A percentile compares a stretch with the other conserved stretches of the same genome.
Evolutionary conservation across 2,329 filamentous ascomycete genomes (phyloP).

Genomic region (Hymenoscyphus albidus): DNA sequence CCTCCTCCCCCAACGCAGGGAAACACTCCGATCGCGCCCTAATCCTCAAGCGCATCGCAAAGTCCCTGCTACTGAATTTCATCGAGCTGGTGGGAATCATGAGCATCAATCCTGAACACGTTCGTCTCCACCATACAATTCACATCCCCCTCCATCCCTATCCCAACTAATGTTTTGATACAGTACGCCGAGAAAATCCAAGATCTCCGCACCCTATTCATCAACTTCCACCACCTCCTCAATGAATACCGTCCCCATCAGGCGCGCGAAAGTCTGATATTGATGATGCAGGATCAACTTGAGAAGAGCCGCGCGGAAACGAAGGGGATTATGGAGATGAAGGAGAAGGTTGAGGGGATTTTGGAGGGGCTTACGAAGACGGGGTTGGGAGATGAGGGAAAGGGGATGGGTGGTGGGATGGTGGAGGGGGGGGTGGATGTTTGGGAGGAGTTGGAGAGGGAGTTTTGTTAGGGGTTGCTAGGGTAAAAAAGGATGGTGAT

Average conservation of each 20-base stretch:
- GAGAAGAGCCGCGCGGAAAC: constrained; percentile 71
- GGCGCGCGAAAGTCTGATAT: constrained; percentile 79
- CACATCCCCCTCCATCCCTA: not conserved
- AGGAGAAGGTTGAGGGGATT: constrained; percentile 68
- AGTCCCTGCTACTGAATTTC: constrained; percentile 84
- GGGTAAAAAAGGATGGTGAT: not conserved
- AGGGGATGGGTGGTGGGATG: constrained; percentile 10
- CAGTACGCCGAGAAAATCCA: constrained; percentile 67
- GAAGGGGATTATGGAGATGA: constrained; percentile 60
- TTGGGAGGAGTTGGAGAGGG: constrained; percentile 43
- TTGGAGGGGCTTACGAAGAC: constrained; percentile 64
- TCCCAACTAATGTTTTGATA: not conserved
- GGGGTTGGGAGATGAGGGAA: constrained; percentile 13
- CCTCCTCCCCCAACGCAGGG: constrained; percentile 36
- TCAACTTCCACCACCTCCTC: constrained; percentile 89
- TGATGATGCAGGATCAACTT: constrained; percentile 82
- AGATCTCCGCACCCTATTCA: constrained; percentile 76
- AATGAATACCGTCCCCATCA: constrained; percentile 95
- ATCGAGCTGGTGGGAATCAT: constrained; percentile 76
- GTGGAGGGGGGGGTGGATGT: constrained; percentile 33
- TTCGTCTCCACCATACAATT: constrained; percentile 28
- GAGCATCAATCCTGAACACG: constrained; percentile 57
- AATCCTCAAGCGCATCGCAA: constrained; percentile 72
- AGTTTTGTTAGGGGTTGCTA: constrained; percentile 35
- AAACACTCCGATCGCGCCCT: constrained; percentile 60